Base-by-base conservation (phyloP, 2,329 filamentous ascomycete species). In the Aspergillus cejpii region DNA sequence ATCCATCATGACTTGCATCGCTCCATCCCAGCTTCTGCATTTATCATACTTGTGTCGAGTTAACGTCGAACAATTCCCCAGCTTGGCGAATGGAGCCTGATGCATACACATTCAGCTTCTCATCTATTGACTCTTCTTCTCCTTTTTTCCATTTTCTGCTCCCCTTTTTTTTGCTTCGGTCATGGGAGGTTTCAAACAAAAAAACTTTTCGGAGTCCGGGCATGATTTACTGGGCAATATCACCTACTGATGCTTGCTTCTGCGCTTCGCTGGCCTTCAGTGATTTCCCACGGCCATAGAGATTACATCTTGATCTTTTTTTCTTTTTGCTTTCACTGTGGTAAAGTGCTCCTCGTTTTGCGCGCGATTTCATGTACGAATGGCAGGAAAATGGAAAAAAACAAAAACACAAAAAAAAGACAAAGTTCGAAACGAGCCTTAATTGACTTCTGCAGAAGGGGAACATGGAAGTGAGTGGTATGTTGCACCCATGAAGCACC, bases 201-300 rank as follows among this genome's bases (percentile, higher is more conserved):
- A 60, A 63, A 64, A 62, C 51, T 57, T 59, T 57, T 55, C 47
- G 63, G 63, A 63, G 62, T 66, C 60, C 57, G 55, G 61, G 45
- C 57, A 59, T 64, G 56, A 58, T 59, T 61, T 59, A 55, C 54
- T 56, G 56, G 57, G 59, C 57, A 60, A 53, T 58, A 54, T 59
- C 41, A 56, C 50, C 48, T 45, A 41, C 59, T 54, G 52, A 59
- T 57, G 50, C 55, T 57, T 58, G 55, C 54, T 58, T 56, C 47
- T 48, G 53, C 54, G 53, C 55, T 56, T 52, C 50, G 45, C 54
- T 51, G 55, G 58, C 53, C 54, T 54, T 50, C 58, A 59, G 51
- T 56, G 57, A 48, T 51, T 55, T 53, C 49, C 51, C 54, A 55
- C 57, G 59, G 55, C 55, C 53, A 66, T 66, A 67, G 63, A 67